These are phyloP conservation scores for Plasmodium adleri DNA, from an alignment of 169 alveolate genomes.

Conservation along the genomic window DNA sequence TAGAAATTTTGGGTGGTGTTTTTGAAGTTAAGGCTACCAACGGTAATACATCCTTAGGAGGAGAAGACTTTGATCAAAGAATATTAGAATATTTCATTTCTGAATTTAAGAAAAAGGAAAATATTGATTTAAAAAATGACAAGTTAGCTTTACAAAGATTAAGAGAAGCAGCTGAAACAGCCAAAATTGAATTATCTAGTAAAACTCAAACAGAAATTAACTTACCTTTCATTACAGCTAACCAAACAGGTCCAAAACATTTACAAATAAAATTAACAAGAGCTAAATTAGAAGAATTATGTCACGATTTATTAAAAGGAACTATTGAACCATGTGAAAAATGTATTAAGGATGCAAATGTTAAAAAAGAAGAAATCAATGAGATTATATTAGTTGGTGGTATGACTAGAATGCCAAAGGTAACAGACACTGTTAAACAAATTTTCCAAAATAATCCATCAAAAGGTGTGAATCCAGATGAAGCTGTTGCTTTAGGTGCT, in stretches of 20 bases:
- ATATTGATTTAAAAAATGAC: slow-evolving; percentile 96
- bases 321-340: slow-evolving; percentile 96
- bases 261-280: slow-evolving; percentile 95
- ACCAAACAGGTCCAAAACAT: slow-evolving; percentile 98
- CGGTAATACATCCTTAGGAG: slow-evolving; percentile 99
- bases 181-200: slow-evolving; percentile 97
- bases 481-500: slow-evolving; percentile 99
- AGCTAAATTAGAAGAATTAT: slow-evolving; percentile 95
- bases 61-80: slow-evolving; percentile 98
- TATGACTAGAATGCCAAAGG: slow-evolving; percentile 99
- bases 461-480: slow-evolving; percentile 99
- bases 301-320: slow-evolving; percentile 92
- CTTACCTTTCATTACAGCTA: slow-evolving; percentile 99
- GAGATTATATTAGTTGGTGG: slow-evolving; percentile 99
- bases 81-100: slow-evolving; percentile 93
- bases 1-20: slow-evolving; percentile 98
- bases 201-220: slow-evolving; percentile 96
- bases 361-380: slow-evolving; percentile 92
- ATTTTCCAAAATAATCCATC: slow-evolving; percentile 96
- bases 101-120: slow-evolving; percentile 96
- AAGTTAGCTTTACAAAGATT: slow-evolving; percentile 97
- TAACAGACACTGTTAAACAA: slow-evolving; percentile 93
- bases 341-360: slow-evolving; percentile 96
- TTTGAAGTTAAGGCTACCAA: slow-evolving; percentile 99
- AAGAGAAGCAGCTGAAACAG: slow-evolving; percentile 99